These are phyloP conservation scores for Luffa aegyptiaca DNA, from an alignment of 306 rosid genomes.

Conservation along the genomic window DNA sequence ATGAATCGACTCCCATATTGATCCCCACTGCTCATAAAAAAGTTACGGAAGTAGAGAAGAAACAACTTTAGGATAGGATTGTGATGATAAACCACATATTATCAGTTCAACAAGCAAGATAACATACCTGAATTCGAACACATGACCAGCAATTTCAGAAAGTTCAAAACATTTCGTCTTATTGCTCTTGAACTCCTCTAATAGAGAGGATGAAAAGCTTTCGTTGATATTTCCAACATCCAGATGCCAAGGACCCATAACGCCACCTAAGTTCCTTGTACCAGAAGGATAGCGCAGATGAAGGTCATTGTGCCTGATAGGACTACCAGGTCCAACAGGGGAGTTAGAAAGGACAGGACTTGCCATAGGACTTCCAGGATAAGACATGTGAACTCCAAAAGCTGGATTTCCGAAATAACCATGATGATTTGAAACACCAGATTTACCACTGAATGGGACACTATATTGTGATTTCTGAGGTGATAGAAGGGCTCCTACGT, in stretches of 20 bases:
- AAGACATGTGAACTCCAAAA: conserved; percentile 65
- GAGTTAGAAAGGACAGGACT: conserved; percentile 54
- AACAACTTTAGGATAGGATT: conserved; percentile 3
- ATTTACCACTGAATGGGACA: conserved; percentile 51
- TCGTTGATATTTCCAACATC: conserved; percentile 61
- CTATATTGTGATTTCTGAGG: conserved; percentile 83
- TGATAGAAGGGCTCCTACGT: conserved; percentile 50
- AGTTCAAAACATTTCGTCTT: conserved; percentile 88
- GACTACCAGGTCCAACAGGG: conserved; percentile 87
- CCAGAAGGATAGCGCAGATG: conserved; percentile 72
- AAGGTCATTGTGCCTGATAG: conserved; percentile 69
- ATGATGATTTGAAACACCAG: conserved; percentile 60
- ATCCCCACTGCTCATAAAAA: conserved; percentile 55
- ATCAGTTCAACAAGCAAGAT: background rate
- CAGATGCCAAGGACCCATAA: conserved; percentile 72
- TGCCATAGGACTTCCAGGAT: conserved; percentile 85
- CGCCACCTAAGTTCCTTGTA: conserved; percentile 67
- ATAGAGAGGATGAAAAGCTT: conserved; percentile 59
- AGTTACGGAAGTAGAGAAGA: background rate
- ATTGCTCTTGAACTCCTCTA: conserved; percentile 85
- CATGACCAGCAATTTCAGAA: conserved; percentile 58
- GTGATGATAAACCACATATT: conserved; percentile 8
- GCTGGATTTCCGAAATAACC: conserved; percentile 79
- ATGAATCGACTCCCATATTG: conserved; percentile 93
- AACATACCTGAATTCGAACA: conserved; percentile 68